Base-by-base conservation (phyloP, 2,329 filamentous ascomycete genomes). In the Arthrobotrys sinensis region DNA sequence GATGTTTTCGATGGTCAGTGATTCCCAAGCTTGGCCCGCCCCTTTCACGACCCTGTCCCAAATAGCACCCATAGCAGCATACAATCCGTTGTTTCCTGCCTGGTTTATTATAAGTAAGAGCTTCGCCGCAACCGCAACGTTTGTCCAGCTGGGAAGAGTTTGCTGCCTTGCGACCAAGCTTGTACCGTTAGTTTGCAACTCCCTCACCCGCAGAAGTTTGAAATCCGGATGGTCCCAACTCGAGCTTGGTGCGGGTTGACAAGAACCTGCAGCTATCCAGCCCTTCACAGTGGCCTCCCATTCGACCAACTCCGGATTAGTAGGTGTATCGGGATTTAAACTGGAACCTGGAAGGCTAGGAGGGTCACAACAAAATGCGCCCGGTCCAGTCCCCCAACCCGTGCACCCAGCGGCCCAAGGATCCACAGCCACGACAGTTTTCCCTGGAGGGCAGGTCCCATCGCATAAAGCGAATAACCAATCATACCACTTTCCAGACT, bases 291-390 rank as follows among this genome's bases (percentile, higher is more conserved):
- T 16, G 19, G 14, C 19, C 36, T 60, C 34, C 53, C 53, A 60
- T 24, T 60, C 53, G 12, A 21, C 34, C 7, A 60, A 36, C 12
- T 38, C 53, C 34, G 53, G 53, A 19, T 60, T 24, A 11, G 28
- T 38, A 3, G 53, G 53, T 14, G 34, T 7, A 40, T 5, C 40
- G 1, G 53, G 53, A 19, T 60, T 43, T 4, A 34, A 16, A n/a
- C 43, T 60, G 2, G 53, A 60, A 19, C 53, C 53, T 60, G 53
- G 53, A 40, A 34, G 32, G n/a, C 19, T 45, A 12, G 62, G 62
- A 24, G 62, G 40, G 24, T 65, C 40, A 24, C 62, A 65, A 38
- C 62, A 65, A 19, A 40, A 65, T 34, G 40, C 32, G 4, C 40
- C 45, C 5, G 62, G 40, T n/a, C 45, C 40, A 32, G 40, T 52